These are phyloP conservation scores for Candida mesenterica DNA, from an alignment of 1,139 yeast genomes.

Conservation along the genomic window DNA sequence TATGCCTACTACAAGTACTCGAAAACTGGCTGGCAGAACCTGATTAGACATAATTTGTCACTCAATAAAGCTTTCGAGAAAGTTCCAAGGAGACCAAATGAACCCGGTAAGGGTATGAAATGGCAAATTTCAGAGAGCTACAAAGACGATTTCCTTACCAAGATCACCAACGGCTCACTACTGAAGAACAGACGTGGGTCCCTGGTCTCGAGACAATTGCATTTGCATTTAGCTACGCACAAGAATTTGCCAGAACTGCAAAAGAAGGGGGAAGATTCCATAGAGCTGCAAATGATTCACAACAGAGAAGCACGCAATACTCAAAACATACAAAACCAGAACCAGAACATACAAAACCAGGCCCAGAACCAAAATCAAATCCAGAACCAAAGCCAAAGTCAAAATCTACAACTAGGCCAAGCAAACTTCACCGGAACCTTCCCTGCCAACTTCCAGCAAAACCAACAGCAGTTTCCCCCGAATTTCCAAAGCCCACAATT, in stretches of 20 bases:
- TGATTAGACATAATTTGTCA: conserved; percentile 78
- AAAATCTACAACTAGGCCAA: too few species aligned
- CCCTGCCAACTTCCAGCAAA: neutral
- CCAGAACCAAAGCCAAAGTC: neutral
- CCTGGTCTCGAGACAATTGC: conserved; percentile 74
- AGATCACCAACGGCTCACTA: conserved; percentile 72
- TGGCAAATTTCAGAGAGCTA: conserved; percentile 93
- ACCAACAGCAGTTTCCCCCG: neutral
- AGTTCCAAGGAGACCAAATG: conserved; percentile 91
- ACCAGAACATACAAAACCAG: conserved; percentile 11
- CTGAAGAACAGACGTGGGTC: conserved; percentile 77
- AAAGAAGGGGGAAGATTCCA: conserved; percentile 25
- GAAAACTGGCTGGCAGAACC: conserved; percentile 93
- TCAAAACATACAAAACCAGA: conserved; percentile 11
- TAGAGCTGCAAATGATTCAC: conserved; percentile 19
- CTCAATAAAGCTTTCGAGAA: conserved; percentile 87
- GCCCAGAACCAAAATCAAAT: too few species aligned
- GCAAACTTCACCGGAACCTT: neutral
- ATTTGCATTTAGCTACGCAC: conserved; percentile 70
- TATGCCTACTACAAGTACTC: conserved; percentile 90
- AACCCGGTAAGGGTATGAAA: conserved; percentile 98
- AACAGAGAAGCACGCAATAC: conserved; percentile 16
- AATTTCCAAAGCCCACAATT: conserved; percentile 16
- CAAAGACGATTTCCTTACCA: conserved; percentile 77
- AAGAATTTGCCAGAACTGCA: conserved; percentile 60